Conservation (phyloP, 768 basidiomycete genomes). For the Lactarius indigo region DNA sequence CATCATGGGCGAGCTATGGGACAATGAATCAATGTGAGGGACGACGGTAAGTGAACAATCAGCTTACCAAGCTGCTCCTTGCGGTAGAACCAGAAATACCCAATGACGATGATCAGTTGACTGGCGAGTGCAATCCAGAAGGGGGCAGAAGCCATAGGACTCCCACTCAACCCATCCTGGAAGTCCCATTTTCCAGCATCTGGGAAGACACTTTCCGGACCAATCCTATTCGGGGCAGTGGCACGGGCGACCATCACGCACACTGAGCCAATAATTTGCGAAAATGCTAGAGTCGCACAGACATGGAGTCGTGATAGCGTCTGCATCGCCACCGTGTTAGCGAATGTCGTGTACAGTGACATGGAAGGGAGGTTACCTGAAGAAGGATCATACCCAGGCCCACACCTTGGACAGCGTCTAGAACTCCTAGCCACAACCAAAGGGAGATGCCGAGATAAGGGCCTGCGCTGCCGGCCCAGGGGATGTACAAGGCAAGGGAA, state of each 20-base stretch:
- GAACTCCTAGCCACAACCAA: conserved; percentile 94
- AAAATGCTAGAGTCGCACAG: conserved; percentile 86
- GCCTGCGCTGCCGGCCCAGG: conserved; percentile 84
- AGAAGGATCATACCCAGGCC: conserved; percentile 89
- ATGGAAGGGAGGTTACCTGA: conserved; percentile 39
- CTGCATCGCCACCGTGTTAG: conserved; percentile 31
- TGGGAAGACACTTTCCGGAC: conserved; percentile 88
- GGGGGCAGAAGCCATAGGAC: conserved; percentile 76
- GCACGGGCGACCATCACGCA: conserved; percentile 93
- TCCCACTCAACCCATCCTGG: conserved; percentile 63
- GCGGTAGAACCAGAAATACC: conserved; percentile 97
- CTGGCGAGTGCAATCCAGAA: conserved; percentile 86
- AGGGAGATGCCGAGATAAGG: conserved; percentile 87
- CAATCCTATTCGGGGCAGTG: conserved; percentile 85
- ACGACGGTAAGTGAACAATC: neutral
- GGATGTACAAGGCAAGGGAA: conserved; percentile 86
- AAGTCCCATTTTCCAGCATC: conserved; percentile 92
- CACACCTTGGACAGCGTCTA: conserved; percentile 92
- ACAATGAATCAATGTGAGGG: neutral
- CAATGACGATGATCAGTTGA: conserved; percentile 81
- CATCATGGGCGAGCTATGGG: conserved; percentile 31
- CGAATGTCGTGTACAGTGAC: neutral
- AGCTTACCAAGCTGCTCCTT: conserved; percentile 84
- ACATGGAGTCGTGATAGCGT: conserved; percentile 92
- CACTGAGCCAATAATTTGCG: conserved; percentile 84